Evolutionary conservation across 2,329 filamentous ascomycete species (phyloP).

Genomic region (Cytospora mali): DNA sequence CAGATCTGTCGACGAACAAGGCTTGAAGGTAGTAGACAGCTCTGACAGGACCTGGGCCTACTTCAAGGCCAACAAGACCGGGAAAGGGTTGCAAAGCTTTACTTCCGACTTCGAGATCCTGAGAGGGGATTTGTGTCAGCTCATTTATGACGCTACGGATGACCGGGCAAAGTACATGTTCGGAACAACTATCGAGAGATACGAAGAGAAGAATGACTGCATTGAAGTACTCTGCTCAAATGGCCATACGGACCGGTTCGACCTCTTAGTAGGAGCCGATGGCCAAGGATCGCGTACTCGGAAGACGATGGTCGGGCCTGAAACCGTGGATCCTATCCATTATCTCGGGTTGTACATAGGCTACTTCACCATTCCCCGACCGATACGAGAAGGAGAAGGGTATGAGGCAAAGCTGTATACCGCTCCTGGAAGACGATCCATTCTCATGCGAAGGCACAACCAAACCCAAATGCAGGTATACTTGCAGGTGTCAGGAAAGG

Average conservation of each 20-base stretch:
- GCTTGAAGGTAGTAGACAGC: slow-evolving; percentile 49
- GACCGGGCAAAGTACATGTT: slow-evolving; percentile 35
- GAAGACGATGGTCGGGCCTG: slow-evolving; percentile 41
- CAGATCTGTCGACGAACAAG: slow-evolving; percentile 48
- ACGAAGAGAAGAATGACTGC: slow-evolving; percentile 33
- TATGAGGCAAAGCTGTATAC: slow-evolving; percentile 25
- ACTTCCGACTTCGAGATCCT: slow-evolving; percentile 64
- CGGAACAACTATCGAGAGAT: slow-evolving; percentile 32
- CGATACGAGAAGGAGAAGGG: background rate
- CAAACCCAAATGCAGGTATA: slow-evolving; percentile 9
- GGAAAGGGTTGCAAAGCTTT: slow-evolving; percentile 46
- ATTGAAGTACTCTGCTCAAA: slow-evolving; percentile 44
- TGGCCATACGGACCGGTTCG: slow-evolving; percentile 46
- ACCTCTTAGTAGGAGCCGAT: slow-evolving; percentile 58
- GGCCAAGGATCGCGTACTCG: slow-evolving; percentile 53
- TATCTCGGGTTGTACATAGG: slow-evolving; percentile 35
- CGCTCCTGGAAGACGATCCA: slow-evolving; percentile 36
- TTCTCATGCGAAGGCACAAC: slow-evolving; percentile 42
- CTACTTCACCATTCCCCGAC: slow-evolving; percentile 21
- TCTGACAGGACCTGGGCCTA: slow-evolving; percentile 42
- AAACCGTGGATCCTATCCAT: slow-evolving; percentile 31
- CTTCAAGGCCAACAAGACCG: slow-evolving; percentile 44
- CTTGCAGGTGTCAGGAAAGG: background rate
- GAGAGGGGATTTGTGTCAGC: slow-evolving; percentile 54
- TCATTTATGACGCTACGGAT: slow-evolving; percentile 48